A percentile compares a stretch with the other conserved stretches of the same genome.
phyloP scores from a whole-genome alignment of 1,139 yeast species.

The Lodderomyces jiufengensis region DNA sequence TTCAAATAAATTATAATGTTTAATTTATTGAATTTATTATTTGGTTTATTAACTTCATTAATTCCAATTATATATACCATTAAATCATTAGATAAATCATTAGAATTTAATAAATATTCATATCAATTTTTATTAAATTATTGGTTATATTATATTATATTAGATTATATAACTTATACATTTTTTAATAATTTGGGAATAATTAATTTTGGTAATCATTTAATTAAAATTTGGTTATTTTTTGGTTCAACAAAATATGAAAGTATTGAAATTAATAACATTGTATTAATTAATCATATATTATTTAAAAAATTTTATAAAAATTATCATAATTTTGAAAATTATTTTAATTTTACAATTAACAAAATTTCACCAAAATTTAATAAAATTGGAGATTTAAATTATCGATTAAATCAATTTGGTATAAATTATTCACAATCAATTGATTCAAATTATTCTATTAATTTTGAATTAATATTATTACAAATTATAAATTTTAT shows the following conservation, averaged over 20 bases:
- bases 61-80: slow-evolving; percentile 12
- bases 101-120: slow-evolving; percentile 8
- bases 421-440: slow-evolving; percentile 10
- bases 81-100: slow-evolving; percentile 12
- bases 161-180: slow-evolving; percentile 6
- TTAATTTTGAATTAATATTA: neutral
- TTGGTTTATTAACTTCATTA: slow-evolving; percentile 11
- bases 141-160: slow-evolving; percentile 13
- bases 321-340: slow-evolving; percentile 6
- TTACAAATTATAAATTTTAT: neutral
- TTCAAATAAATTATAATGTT: slow-evolving; percentile 3
- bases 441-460: slow-evolving; percentile 1
- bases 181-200: slow-evolving; percentile 4
- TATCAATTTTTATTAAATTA: slow-evolving; percentile 14
- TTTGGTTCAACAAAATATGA: slow-evolving; percentile 6
- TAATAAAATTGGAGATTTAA: slow-evolving; percentile 7
- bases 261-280: slow-evolving; percentile 4
- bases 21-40: slow-evolving; percentile 6
- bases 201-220: neutral
- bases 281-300: slow-evolving; percentile 9
- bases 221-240: slow-evolving; percentile 13
- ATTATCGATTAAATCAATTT: slow-evolving; percentile 8
- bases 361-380: slow-evolving; percentile 5
- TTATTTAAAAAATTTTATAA: slow-evolving; percentile 3
- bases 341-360: slow-evolving; percentile 6